Base-by-base conservation (phyloP, 139 green algal species). In the Pedinophyceae sp. region DNA sequence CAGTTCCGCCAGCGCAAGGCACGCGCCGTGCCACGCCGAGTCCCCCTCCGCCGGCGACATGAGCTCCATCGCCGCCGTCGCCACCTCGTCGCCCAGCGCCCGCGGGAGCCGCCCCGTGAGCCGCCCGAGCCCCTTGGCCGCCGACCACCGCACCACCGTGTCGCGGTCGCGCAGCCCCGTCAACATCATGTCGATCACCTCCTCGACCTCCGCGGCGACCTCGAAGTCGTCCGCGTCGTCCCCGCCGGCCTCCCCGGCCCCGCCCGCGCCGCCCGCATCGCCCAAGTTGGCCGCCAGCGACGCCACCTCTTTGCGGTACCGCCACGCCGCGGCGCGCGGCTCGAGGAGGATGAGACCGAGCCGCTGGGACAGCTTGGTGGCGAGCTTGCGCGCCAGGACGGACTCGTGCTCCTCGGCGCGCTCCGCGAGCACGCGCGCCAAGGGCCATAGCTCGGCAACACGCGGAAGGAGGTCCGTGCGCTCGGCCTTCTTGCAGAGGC, bases 1-100 rank as follows among this genome's bases (percentile, higher is more conserved):
- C 40, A 98, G 72, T 76, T 98, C 90, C 15, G 91, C 91, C 2
- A 97, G 59, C 0, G 90, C 87, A 30, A 98, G 67, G 65, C 91
- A 97, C 39, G 69, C 87, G 28, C 91, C 91, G 46, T 98, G 91
- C 90, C 91, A 97, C 1, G 81, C 74, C 18, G 68, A 64, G 51
- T 96, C 86, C 6, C 48, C 54, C 59, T 80, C 71, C 65, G 74
- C 58, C 56, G 19, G 26, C 27, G 23, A 38, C 41, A 75, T 61
- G 48, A 61, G 58, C 29, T 77, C 68, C 52, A 90, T 25, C 28
- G 95, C 64, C 3, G 59, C 59, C 7, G 58, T 69, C 23, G 89
- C 70, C 23, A 98, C 82, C 39, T 98, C 81, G 30, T 93, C 82
- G 0, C 54, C 82, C 29, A 98, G 67, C 50, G 82, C 73, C 28